Conservation (phyloP, 2,329 filamentous ascomycete genomes). For the Phaeosphaeria sp. region DNA sequence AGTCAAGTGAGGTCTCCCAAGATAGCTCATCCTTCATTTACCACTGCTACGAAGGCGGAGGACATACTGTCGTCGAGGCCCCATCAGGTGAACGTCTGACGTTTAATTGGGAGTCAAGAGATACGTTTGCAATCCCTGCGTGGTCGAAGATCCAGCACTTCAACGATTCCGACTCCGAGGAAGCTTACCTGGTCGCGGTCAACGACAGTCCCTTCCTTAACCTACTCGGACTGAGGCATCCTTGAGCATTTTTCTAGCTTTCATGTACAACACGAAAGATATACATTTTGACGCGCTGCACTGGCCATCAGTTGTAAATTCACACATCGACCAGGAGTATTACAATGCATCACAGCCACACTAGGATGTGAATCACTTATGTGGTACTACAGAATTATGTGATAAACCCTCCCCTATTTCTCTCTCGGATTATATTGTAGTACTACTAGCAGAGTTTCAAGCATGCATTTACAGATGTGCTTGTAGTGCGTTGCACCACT, state of each 20-base stretch:
- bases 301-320: neutral
- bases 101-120: conserved; percentile 54
- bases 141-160: conserved; percentile 50
- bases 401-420: no score
- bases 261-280: no score
- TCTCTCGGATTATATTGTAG: no score
- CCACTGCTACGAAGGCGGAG: conserved; percentile 57
- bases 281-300: no score
- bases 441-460: no score
- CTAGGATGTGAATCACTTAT: no score
- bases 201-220: neutral
- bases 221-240: neutral
- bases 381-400: no score
- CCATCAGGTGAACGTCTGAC: conserved; percentile 26
- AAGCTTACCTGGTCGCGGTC: neutral
- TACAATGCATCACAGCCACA: no score
- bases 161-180: neutral
- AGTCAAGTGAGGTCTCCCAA: conserved; percentile 45
- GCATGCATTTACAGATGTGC: no score
- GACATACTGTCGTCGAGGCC: conserved; percentile 46
- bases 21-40: conserved; percentile 62
- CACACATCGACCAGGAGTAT: no score
- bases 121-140: conserved; percentile 61
- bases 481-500: no score
- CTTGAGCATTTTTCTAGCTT: neutral